Evolutionary conservation across 495 filamentous ascomycete species (phyloP).

Genomic region (Jackrogersella minutella): DNA sequence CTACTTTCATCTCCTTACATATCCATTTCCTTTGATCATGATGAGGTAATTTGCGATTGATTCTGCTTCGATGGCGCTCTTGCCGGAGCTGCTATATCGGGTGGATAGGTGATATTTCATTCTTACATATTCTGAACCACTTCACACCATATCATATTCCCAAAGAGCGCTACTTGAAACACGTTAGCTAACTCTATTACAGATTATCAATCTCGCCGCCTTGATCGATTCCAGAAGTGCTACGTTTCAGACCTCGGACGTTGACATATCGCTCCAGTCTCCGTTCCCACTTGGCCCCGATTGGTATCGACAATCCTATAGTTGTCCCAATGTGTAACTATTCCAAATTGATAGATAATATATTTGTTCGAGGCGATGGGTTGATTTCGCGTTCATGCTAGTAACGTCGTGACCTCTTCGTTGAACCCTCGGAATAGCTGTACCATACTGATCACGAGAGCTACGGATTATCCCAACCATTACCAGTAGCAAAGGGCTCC

Average conservation of each 20-base stretch:
- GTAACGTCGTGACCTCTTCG: too few relatives aligned
- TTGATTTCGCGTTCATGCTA: too few relatives aligned
- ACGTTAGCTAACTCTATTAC: slow-evolving; percentile 10
- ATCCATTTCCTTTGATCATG: slow-evolving; percentile 57
- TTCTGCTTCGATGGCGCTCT: slow-evolving; percentile 78
- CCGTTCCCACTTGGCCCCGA: not conserved
- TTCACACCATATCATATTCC: not conserved
- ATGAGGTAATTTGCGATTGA: slow-evolving; percentile 99
- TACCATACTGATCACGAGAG: too few relatives aligned
- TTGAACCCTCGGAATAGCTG: too few relatives aligned
- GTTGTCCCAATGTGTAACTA: too few relatives aligned
- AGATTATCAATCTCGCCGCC: not conserved
- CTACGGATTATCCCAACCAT: too few relatives aligned
- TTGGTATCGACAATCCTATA: not conserved
- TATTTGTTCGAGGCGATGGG: too few relatives aligned
- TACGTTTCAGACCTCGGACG: not conserved
- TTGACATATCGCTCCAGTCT: not conserved
- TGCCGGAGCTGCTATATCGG: slow-evolving; percentile 85
- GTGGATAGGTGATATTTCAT: slow-evolving; percentile 80
- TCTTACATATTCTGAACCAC: slow-evolving; percentile 97
- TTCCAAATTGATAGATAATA: too few relatives aligned
- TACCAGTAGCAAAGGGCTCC: too few relatives aligned
- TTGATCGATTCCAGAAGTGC: not conserved
- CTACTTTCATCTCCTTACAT: slow-evolving; percentile 3
- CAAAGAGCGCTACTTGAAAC: not conserved